Percentiles rank a stretch among this genome's conserved stretches.
These are phyloP conservation scores for Fusarium sp. DNA, from an alignment of 2,329 filamentous ascomycete genomes.

Conservation along the genomic window DNA sequence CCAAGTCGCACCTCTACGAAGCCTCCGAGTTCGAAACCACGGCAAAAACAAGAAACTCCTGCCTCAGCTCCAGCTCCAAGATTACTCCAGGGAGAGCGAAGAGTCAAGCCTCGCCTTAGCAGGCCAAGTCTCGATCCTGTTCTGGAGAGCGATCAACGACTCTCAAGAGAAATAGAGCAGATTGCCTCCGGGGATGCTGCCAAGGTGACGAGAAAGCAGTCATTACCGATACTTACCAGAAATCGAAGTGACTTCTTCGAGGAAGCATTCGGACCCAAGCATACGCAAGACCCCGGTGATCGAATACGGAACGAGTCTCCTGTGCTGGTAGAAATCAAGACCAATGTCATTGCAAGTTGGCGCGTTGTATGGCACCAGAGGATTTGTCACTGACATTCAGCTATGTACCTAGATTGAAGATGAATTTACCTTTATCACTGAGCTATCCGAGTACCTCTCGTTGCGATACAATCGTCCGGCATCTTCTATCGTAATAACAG, in stretches of 20 bases:
- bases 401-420: conserved; percentile 70
- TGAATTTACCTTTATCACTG: conserved; percentile 78
- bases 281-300: conserved; percentile 50
- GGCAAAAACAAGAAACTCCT: conserved; percentile 5
- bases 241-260: conserved; percentile 55
- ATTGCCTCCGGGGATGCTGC: conserved; percentile 21
- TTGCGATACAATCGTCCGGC: conserved; percentile 79
- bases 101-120: conserved; percentile 28
- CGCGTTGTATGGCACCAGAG: background rate
- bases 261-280: conserved; percentile 52
- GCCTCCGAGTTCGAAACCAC: conserved; percentile 2
- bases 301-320: conserved; percentile 64
- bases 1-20: background rate
- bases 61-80: background rate
- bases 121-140: conserved; percentile 45
- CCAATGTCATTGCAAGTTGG: conserved; percentile 46
- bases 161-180: conserved; percentile 28
- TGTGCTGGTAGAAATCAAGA: conserved; percentile 64
- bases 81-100: conserved; percentile 30
- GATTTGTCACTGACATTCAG: background rate
- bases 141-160: conserved; percentile 41
- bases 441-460: conserved; percentile 78
- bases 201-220: conserved; percentile 28
- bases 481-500: conserved; percentile 76
- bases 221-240: conserved; percentile 33